phyloP scores from a whole-genome alignment of 305 asterid genomes.

The Fraxinus platypoda region DNA sequence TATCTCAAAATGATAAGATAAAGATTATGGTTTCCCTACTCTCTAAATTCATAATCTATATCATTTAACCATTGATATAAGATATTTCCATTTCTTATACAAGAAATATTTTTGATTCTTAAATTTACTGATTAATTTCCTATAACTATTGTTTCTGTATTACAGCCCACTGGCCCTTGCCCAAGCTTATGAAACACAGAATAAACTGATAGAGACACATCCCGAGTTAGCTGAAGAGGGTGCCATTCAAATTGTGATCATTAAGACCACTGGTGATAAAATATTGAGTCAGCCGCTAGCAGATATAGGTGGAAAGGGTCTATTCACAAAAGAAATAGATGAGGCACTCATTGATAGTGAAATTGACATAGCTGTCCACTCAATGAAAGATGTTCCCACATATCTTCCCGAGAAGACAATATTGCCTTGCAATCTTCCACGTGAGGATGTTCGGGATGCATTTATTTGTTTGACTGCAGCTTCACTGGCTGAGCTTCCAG shows the following conservation, averaged over 20 bases:
- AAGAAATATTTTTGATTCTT: background rate
- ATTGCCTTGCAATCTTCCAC: conserved; percentile 84
- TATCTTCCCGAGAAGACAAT: conserved; percentile 79
- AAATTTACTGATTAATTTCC: conserved; percentile 20
- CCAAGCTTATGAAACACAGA: conserved; percentile 90
- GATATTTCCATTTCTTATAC: background rate
- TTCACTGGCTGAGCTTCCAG: conserved; percentile 78
- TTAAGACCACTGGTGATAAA: conserved; percentile 89
- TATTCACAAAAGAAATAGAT: conserved; percentile 86
- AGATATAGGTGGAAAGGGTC: conserved; percentile 93
- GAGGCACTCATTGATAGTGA: conserved; percentile 83
- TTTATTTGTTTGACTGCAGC: conserved; percentile 69
- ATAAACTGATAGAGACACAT: conserved; percentile 58
- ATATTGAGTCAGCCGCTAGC: conserved; percentile 85
- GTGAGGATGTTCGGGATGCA: conserved; percentile 92
- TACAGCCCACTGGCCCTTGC: conserved; percentile 95
- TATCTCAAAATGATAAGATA: background rate
- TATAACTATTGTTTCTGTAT: conserved; percentile 40
- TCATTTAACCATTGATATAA: background rate
- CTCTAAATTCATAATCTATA: background rate
- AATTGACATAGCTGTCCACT: conserved; percentile 89
- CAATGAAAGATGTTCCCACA: conserved; percentile 98
- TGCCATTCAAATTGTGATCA: conserved; percentile 70
- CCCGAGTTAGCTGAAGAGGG: conserved; percentile 90
- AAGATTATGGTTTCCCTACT: background rate